Evolutionary conservation across 352 stramenopile genomes (phyloP).

Genomic region (Albugo laibachii): DNA sequence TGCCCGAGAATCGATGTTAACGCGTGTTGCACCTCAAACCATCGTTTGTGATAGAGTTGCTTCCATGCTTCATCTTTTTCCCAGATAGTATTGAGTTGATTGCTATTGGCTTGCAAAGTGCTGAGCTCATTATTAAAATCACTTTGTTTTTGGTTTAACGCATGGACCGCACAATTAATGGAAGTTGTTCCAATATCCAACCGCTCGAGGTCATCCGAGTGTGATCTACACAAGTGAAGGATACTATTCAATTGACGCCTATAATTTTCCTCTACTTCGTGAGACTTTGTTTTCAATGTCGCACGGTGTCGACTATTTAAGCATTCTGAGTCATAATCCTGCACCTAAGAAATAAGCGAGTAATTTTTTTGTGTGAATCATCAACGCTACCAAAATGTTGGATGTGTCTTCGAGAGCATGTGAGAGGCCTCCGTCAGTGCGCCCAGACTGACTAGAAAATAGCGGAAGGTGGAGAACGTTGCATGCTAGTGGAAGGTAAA

Average conservation of each 20-base stretch:
- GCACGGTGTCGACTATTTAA: no score
- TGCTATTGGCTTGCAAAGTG: slow-evolving; percentile 64
- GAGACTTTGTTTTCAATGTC: no score
- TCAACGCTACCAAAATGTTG: no score
- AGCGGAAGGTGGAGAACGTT: no score
- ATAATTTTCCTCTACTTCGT: slow-evolving; percentile 46
- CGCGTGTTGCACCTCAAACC: slow-evolving; percentile 56
- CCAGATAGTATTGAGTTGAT: slow-evolving; percentile 59
- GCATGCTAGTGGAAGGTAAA: no score
- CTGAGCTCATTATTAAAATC: slow-evolving; percentile 63
- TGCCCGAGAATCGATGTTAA: slow-evolving; percentile 50
- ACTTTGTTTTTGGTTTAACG: slow-evolving; percentile 47
- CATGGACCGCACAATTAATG: slow-evolving; percentile 51
- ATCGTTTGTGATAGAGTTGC: slow-evolving; percentile 64
- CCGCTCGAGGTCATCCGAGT: slow-evolving; percentile 50
- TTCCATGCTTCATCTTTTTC: slow-evolving; percentile 76
- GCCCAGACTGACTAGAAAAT: no score
- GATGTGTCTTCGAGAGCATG: no score
- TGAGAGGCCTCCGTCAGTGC: no score
- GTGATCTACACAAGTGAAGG: slow-evolving; percentile 46
- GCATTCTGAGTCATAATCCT: no score
- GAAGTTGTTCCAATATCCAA: slow-evolving; percentile 47
- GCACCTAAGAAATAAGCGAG: no score
- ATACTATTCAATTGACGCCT: slow-evolving; percentile 60
- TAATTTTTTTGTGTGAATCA: no score